Evolutionary conservation across 2,329 filamentous ascomycete genomes (phyloP).

Genomic region (Cladophialophora psammophila): DNA sequence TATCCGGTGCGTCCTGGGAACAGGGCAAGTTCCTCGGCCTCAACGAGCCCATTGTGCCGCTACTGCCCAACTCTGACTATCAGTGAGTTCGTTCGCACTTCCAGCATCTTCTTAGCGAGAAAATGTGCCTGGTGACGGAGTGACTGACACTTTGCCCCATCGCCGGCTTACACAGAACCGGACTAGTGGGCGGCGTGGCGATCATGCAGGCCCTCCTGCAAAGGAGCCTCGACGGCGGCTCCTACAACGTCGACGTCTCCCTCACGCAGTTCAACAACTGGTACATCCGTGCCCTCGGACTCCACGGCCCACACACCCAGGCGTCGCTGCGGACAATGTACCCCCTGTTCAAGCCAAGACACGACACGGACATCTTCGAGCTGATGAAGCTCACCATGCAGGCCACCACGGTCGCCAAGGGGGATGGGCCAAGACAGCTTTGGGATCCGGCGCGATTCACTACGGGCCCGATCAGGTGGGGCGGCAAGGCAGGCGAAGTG

Average conservation of each 20-base stretch:
- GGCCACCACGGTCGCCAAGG: background rate
- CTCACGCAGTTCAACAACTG: too few species aligned
- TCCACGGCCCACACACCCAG: background rate
- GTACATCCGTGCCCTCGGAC: too few species aligned
- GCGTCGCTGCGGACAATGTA: background rate
- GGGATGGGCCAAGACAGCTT: background rate
- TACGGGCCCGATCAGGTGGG: background rate
- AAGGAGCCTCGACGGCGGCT: too few species aligned
- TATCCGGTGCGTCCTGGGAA: slow-evolving; percentile 47
- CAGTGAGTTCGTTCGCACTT: too few species aligned
- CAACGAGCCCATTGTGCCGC: slow-evolving; percentile 48
- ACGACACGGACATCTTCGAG: background rate
- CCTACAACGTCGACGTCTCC: too few species aligned
- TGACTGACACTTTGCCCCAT: too few species aligned
- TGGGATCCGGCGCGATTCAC: background rate
- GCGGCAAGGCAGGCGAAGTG: too few species aligned
- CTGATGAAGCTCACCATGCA: background rate
- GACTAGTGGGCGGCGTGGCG: too few species aligned
- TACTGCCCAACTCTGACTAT: slow-evolving; percentile 65
- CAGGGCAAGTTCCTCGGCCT: slow-evolving; percentile 47
- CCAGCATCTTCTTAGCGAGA: too few species aligned
- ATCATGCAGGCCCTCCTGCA: too few species aligned
- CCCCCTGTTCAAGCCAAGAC: background rate
- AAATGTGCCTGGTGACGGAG: too few species aligned
- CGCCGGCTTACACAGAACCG: too few species aligned